phyloP scores from a whole-genome alignment of 129 eudicot species.

The Centrapalus pauciflorus region DNA sequence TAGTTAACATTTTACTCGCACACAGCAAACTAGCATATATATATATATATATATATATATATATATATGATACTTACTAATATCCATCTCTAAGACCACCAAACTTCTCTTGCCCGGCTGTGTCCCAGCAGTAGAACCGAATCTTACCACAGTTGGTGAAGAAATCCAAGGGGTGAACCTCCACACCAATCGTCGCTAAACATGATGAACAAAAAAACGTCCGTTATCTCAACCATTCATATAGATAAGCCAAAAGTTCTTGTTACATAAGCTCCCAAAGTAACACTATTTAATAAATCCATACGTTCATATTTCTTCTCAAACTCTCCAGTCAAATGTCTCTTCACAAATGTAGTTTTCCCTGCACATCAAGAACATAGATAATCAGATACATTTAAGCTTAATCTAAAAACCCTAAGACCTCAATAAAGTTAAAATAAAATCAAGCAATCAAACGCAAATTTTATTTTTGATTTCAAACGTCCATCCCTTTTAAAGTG shows the following conservation, averaged over 20 bases:
- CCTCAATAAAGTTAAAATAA: no score
- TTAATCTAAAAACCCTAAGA: neutral
- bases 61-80: constrained; percentile 66
- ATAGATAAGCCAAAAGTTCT: neutral
- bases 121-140: constrained; percentile 84
- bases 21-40: neutral
- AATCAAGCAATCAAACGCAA: no score
- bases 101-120: constrained; percentile 83
- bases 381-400: neutral
- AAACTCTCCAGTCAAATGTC: constrained; percentile 79
- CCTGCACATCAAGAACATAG: constrained; percentile 29
- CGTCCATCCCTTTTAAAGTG: no score
- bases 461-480: no score
- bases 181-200: constrained; percentile 80
- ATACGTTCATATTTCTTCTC: constrained; percentile 90
- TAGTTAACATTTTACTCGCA: neutral
- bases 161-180: constrained; percentile 83
- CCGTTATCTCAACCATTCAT: neutral
- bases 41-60: no score
- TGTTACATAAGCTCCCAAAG: neutral
- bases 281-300: neutral
- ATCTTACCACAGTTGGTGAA: constrained; percentile 77
- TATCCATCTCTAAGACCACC: constrained; percentile 91
- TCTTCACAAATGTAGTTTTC: constrained; percentile 76
- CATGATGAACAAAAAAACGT: neutral